A percentile compares a stretch with the other conserved stretches of the same genome.
phyloP scores from a whole-genome alignment of 176 grass and related monocot genomes.

The Carex cristatella region DNA sequence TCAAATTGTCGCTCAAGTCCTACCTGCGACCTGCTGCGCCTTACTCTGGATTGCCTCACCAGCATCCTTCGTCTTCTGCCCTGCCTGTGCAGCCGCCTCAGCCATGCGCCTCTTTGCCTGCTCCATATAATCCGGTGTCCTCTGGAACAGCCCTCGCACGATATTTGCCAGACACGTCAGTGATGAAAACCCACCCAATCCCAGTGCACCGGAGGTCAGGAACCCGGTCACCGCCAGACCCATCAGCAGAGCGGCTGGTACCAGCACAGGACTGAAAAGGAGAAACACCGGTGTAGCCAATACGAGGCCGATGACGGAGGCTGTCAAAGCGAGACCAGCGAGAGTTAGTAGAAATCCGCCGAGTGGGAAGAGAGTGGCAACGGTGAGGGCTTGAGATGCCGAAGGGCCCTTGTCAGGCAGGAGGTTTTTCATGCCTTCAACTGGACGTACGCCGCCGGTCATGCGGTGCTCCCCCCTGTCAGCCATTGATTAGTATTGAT shows the following conservation, averaged over 20 bases:
- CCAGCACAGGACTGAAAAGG: conserved; percentile 76
- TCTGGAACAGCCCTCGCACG: conserved; percentile 35
- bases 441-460: conserved; percentile 11
- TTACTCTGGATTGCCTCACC: conserved; percentile 51
- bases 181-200: conserved; percentile 58
- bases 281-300: conserved; percentile 67
- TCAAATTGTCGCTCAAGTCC: neutral
- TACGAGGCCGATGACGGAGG: conserved; percentile 54
- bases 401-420: conserved; percentile 55
- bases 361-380: conserved; percentile 76
- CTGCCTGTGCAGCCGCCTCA: conserved; percentile 43
- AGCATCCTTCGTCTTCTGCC: conserved; percentile 48
- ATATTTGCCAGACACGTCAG: conserved; percentile 48
- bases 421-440: conserved; percentile 42
- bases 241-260: conserved; percentile 67
- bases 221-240: conserved; percentile 66
- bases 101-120: conserved; percentile 58
- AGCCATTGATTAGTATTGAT: conserved; percentile 6
- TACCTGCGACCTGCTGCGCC: conserved; percentile 32
- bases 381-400: conserved; percentile 69
- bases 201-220: conserved; percentile 68
- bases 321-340: conserved; percentile 51
- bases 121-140: conserved; percentile 55
- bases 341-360: conserved; percentile 67
- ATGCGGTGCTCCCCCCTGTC: conserved; percentile 35